Evolutionary conservation across 192 early-diverging fungal species (phyloP).

Genomic region (Paraglomus occultum): DNA sequence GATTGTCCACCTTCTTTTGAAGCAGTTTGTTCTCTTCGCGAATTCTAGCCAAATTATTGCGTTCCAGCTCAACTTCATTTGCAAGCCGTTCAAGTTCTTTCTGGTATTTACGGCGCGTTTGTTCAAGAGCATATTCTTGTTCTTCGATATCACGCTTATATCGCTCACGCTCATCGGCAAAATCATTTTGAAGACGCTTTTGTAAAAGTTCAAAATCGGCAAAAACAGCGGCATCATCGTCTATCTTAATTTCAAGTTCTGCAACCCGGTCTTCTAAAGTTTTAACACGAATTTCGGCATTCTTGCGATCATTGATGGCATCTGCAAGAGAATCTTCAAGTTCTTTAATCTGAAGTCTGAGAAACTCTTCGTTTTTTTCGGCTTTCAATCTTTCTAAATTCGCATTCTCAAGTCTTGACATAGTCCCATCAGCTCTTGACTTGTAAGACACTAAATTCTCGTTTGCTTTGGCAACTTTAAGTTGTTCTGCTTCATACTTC

Average conservation of each 20-base stretch:
- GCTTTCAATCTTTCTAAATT: constrained; percentile 70
- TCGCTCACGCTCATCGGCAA: constrained; percentile 63
- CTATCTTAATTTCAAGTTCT: constrained; percentile 73
- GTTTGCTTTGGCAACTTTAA: constrained; percentile 55
- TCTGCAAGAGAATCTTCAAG: constrained; percentile 66
- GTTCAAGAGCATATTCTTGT: constrained; percentile 67
- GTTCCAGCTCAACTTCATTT: constrained; percentile 77
- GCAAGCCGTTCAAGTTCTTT: constrained; percentile 79
- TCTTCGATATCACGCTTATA: constrained; percentile 77
- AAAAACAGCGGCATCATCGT: constrained; percentile 69
- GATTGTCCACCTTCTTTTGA: constrained; percentile 32
- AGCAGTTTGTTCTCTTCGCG: constrained; percentile 68
- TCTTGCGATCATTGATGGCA: constrained; percentile 55
- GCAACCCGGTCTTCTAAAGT: constrained; percentile 66
- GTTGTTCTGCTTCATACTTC: constrained; percentile 61
- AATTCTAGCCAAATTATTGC: constrained; percentile 58
- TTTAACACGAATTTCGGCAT: constrained; percentile 63
- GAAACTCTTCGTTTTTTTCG: constrained; percentile 68
- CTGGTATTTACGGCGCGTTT: constrained; percentile 77
- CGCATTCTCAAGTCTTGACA: constrained; percentile 61
- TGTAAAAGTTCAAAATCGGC: constrained; percentile 70
- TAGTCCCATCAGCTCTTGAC: constrained; percentile 49
- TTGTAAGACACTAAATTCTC: constrained; percentile 59
- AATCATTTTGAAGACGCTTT: constrained; percentile 75
- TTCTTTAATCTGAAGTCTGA: constrained; percentile 66